phyloP scores from a whole-genome alignment of 257 asterid species.

The Ilex asprella region DNA sequence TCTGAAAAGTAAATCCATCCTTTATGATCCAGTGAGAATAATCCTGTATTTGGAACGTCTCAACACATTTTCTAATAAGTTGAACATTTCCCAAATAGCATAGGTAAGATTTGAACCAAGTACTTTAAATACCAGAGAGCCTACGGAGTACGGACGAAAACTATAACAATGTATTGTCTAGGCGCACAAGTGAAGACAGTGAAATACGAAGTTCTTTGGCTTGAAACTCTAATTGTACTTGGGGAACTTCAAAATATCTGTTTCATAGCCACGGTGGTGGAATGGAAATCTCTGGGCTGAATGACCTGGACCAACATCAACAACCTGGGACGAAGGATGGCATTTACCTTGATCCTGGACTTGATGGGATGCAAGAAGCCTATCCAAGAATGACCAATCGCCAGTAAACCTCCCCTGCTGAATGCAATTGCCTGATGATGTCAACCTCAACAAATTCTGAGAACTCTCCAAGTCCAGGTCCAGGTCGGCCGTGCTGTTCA shows the following conservation, averaged over 20 bases:
- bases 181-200: too few species aligned
- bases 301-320: constrained; percentile 26
- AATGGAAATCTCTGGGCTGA: constrained; percentile 35
- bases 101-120: too few species aligned
- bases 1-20: too few species aligned
- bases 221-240: constrained; percentile 3
- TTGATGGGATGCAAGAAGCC: constrained; percentile 52
- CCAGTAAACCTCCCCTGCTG: constrained; percentile 37
- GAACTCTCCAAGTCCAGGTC: constrained; percentile 21
- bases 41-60: too few species aligned
- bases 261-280: constrained; percentile 23
- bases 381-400: constrained; percentile 73
- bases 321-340: constrained; percentile 25
- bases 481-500: constrained; percentile 1
- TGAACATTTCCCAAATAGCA: too few species aligned
- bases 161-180: too few species aligned
- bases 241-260: constrained; percentile 24
- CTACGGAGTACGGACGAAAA: too few species aligned
- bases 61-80: too few species aligned
- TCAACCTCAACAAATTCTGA: constrained; percentile 39
- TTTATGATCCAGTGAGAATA: too few species aligned
- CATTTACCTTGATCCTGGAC: constrained; percentile 22
- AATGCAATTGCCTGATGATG: constrained; percentile 23
- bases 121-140: too few species aligned
- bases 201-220: too few species aligned